Evolutionary conservation across 257 asterid species (phyloP), one percentile per base, ranked within the genome.

Genomic region (Solanum peruvianum): DNA sequence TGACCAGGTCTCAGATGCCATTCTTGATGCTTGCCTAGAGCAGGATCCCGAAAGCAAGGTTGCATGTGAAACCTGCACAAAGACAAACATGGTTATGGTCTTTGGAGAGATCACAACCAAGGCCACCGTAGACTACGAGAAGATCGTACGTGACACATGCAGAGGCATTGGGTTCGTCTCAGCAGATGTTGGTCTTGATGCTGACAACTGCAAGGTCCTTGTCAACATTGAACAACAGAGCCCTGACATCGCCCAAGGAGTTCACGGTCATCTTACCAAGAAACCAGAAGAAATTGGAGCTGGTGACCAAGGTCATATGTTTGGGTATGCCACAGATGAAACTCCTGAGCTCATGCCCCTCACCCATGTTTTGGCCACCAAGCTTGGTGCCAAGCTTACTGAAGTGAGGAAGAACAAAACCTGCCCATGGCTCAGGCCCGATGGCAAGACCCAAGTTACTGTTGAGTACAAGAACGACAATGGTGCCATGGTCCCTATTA

Each of bases 221-320:
- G 98, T 95, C 71, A 94, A 95, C 94, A 94, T 95, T 71, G 98
- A 95, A 85, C 98, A 95, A 35, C 98, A 95, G 92, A 94, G 98
- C 92, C 98, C 98, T 20, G 98, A 95, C 91, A 95, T 95, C 87
- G 98, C 98, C 56, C 98, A 95, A 91, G 98, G 98, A 9, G 98
- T 95, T 86, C 98, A 95, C 8, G 98, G 98, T 31, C 98, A 95
- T 87, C 92, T 95, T 86, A 94, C 97, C 88, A 95, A 94, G 96
- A 95, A 95, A 58, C 98, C 98, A 1, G 98, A 95, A 88, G 98
- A 95, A 29, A 94, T 95, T 27, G 98, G 98, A 87, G 98, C 98
- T n/a, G 98, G 98, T 82, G 98, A 95, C 86, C 98, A 95, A 85
- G 98, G 98, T 37, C 98, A 95, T 91, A 95, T 95, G 98, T 95